These are phyloP conservation scores for Microglena sp. DNA, from an alignment of 139 green algal species.

Conservation along the genomic window DNA sequence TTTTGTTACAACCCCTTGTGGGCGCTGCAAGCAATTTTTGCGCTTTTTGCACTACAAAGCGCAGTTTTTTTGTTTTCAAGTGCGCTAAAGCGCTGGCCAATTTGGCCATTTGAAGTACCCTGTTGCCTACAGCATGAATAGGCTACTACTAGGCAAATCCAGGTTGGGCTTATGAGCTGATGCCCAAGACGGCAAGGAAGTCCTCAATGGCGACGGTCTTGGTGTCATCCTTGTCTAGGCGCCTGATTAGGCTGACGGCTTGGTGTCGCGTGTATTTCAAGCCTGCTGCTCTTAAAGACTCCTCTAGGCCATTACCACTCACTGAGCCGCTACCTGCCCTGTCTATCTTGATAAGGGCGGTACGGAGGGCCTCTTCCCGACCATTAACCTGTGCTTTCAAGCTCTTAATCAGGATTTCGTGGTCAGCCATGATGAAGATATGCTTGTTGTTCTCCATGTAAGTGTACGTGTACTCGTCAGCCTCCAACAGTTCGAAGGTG, in stretches of 20 bases:
- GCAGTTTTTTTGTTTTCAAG: too few species aligned
- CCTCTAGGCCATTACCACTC: constrained; percentile 31
- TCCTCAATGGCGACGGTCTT: constrained; percentile 40
- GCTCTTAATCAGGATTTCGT: constrained; percentile 32
- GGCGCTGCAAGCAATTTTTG: too few species aligned
- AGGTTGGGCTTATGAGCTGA: too few species aligned
- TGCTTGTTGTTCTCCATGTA: constrained; percentile 84
- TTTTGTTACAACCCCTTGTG: too few species aligned
- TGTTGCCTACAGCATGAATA: too few species aligned
- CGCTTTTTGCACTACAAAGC: too few species aligned
- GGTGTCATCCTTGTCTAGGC: constrained; percentile 40
- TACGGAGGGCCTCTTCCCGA: constrained; percentile 37
- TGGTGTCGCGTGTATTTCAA: constrained; percentile 63
- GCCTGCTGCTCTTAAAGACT: constrained; percentile 24
- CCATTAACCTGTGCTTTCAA: constrained; percentile 37
- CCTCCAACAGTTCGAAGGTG: constrained; percentile 68
- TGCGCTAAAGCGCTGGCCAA: too few species aligned
- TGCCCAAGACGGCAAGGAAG: constrained; percentile 23
- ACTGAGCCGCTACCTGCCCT: constrained; percentile 31
- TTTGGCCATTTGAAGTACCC: too few species aligned
- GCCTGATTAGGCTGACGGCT: constrained; percentile 43
- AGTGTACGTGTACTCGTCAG: constrained; percentile 78
- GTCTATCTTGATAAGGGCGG: constrained; percentile 48
- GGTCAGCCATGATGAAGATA: constrained; percentile 64
- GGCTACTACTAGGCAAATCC: too few species aligned